Evolutionary conservation across 495 filamentous ascomycete genomes (phyloP), one percentile per base, ranked within the genome.

Genomic region (Parathielavia hyrcaniae): DNA sequence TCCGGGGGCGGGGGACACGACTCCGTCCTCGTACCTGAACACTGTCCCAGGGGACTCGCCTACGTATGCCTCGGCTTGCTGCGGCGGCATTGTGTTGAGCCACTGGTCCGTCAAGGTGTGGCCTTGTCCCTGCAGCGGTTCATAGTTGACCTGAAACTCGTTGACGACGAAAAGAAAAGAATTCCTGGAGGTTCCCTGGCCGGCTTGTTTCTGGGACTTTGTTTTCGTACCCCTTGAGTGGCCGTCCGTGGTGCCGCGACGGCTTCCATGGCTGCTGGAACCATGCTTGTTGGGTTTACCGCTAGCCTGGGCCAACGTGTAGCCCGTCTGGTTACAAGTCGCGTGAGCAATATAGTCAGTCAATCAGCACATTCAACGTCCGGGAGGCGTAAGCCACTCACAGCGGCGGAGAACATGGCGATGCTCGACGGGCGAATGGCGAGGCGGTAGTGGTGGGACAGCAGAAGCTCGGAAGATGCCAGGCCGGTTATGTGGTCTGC

Each of bases 161-260:
- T 71, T 75, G 19, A 75, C 65, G 1, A 71, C 54, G 23, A 75
- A 75, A 0, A 75, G 61, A 50, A 75, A 75, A 5, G 53, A 48
- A 2, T 2, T 5, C 2, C 46, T 46, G 10, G 35, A 13, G 0
- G 52, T 6, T 12, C 14, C 3, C 11, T 40, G 8, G 14, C 43
- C 5, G 2, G 41, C 30, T 4, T 12, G 16, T 10, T 23, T 53
- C 22, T 46, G 36, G 6, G 47, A 44, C 6, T 35, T 40, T 23
- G 47, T 16, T 14, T 36, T 51, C 9, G 14, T 19, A 11, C 9
- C 4, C 19, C 60, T 63, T 23, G 43, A 20, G 35, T 56, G 44
- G 47, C n/a, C 57, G 19, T 1, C 57, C 19, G 39, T 35, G 16
- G 34, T 26, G 23, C n/a, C 46, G 5, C 41, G 32, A 12, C 41